Conservation (phyloP, 495 filamentous ascomycete genomes). For the Durotheca rogersii region DNA sequence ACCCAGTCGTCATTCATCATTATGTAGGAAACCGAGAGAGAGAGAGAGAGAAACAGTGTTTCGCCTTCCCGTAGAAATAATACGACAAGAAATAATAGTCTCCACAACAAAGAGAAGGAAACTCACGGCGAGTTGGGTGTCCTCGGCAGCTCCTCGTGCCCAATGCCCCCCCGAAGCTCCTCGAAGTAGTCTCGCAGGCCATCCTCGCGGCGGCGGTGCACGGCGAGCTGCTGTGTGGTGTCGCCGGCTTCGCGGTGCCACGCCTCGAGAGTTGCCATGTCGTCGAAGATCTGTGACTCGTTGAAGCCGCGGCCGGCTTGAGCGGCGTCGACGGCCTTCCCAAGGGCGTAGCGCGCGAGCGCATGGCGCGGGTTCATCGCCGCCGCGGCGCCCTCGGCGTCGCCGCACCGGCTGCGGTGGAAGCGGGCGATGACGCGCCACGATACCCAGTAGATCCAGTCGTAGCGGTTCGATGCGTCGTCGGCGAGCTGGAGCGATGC, state of each 20-base stretch:
- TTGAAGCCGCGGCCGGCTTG: conserved; percentile 13
- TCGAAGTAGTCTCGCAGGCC: conserved; percentile 17
- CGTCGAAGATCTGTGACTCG: conserved; percentile 25
- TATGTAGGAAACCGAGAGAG: no score
- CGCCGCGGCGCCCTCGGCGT: background rate
- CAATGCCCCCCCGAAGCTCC: conserved; percentile 1
- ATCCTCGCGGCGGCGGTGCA: conserved; percentile 19
- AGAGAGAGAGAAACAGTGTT: no score
- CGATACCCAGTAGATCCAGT: conserved; percentile 26
- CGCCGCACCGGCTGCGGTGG: conserved; percentile 17
- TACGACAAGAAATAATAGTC: no score
- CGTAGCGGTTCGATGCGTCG: conserved; percentile 10
- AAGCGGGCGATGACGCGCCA: conserved; percentile 27
- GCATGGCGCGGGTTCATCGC: conserved; percentile 20
- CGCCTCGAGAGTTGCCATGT: conserved; percentile 22
- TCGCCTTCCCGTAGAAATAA: no score
- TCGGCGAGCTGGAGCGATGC: conserved; percentile 7
- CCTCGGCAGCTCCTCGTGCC: background rate
- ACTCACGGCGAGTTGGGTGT: conserved; percentile 9
- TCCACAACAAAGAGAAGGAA: no score
- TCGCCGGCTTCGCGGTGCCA: conserved; percentile 28
- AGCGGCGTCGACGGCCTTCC: conserved; percentile 16
- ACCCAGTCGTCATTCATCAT: no score
- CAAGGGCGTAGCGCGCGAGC: conserved; percentile 21
- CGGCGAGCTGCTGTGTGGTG: conserved; percentile 7